Base-by-base conservation (phyloP, 768 basidiomycete genomes). In the Leccinellum albellum region DNA sequence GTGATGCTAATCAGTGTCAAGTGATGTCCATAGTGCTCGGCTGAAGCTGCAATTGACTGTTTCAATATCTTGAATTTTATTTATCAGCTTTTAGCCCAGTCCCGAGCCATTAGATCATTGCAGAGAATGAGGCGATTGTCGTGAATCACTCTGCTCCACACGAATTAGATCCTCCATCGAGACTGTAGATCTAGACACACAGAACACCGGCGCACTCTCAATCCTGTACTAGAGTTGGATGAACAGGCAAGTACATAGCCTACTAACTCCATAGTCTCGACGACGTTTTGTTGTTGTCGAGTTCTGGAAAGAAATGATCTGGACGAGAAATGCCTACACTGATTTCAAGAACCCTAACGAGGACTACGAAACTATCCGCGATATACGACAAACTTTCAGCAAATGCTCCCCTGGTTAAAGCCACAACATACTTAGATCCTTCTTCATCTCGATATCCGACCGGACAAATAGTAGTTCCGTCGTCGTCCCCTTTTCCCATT, bases 401-500 rank as follows among this genome's bases (percentile, higher is more conserved):
- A 35, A 10, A 23, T 9, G 15, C 23, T 20, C 6, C 6, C 13
- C 24, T 8, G 6, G 4, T 45, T 66, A 70, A 48, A 72, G 49
- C 68, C 71, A 70, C 40, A 72, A 40, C 51, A 53, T 59, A 1
- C 32, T 61, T n/a, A 59, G 50, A 13, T 55, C 45, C 47, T 45
- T 32, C 48, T 57, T 57, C 44, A 70, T 50, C 45, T 72, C 61
- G 28, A 5, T 26, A 33, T 63, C 57, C 24, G 64, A 54, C 24
- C 53, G 58, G 44, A 69, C 35, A 26, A 70, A 71, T 15, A 70
- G 54, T 12, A 72, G 44, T n/a, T 71, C 69, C 31, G 49, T 20
- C n/a, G 71, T 70, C 40, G 52, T 21, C 44, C 57, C 62, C 47
- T 70, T 72, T 48, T 68, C 62, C 69, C 45, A 61, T 28, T 68